phyloP scores from a whole-genome alignment of 1,284 basidiomycete genomes.

The Moesziomyces globuligerus region DNA sequence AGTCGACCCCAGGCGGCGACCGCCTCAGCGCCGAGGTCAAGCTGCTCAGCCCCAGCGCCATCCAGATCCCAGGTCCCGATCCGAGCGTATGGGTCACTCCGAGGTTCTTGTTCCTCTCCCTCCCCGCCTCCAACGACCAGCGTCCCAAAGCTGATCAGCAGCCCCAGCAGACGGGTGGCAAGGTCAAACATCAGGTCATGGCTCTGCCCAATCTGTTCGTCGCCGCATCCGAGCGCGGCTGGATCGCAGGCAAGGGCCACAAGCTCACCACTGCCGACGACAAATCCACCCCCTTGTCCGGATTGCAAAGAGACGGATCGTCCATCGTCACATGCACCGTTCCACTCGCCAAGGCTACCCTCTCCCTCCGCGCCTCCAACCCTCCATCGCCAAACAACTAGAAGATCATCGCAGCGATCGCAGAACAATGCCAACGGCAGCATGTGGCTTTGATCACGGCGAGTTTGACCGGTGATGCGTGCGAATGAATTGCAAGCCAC shows the following conservation, averaged over 20 bases:
- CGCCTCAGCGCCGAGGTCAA: conserved; percentile 23
- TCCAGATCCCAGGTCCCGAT: conserved; percentile 53
- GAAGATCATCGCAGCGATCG: neutral
- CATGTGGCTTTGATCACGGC: no score
- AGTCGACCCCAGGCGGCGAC: conserved; percentile 3
- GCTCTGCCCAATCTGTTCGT: conserved; percentile 54
- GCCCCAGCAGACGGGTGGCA: neutral
- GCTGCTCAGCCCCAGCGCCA: conserved; percentile 29
- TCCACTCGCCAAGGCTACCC: conserved; percentile 29
- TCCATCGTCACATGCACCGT: conserved; percentile 38
- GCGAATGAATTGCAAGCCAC: neutral
- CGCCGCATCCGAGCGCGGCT: conserved; percentile 49
- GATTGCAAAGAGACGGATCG: conserved; percentile 31
- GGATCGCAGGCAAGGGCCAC: conserved; percentile 46
- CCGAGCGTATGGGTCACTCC: conserved; percentile 49
- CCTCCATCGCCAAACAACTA: neutral
- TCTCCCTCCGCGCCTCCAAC: conserved; percentile 21
- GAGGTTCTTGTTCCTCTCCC: conserved; percentile 47
- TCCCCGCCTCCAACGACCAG: conserved; percentile 30
- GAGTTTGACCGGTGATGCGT: neutral
- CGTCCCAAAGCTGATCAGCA: conserved; percentile 17
- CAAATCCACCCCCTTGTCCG: conserved; percentile 10
- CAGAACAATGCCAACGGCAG: no score
- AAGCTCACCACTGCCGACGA: conserved; percentile 3
- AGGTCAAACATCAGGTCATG: conserved; percentile 44